Base-by-base conservation (phyloP, 2,329 filamentous ascomycete species). In the Fusarium penzigii region DNA sequence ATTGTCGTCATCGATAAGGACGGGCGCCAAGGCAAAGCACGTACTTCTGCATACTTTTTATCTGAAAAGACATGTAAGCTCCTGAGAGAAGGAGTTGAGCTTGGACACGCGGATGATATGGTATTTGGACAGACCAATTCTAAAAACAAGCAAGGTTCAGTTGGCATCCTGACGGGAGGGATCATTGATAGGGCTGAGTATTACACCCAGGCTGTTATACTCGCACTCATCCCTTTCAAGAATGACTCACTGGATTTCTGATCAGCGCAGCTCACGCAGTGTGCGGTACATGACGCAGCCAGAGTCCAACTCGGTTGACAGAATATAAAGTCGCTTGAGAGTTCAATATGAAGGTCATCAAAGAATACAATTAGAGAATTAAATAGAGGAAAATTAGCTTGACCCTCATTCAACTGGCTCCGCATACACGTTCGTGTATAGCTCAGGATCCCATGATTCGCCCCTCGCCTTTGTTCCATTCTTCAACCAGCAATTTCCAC, bases 161-260 rank as follows among this genome's bases (percentile, higher is more conserved):
- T 75, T 29, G 74, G 73, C 2, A 56, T 76, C 34, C 55, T 76
- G 58, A 76, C 73, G 3, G 71, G 64, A 1, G 69, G 71, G 39
- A 64, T 72, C 17, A 57, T 75, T 12, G 66, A 70, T 40, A 65
- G 73, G 42, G 62, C 66, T n/a, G 62, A 47, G 2, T 73, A 69
- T 44, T 76, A 76, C 51, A 64, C 64, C 1, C 70, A 74, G 46
- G 72, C 73, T 0, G 70, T 75, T 12, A 65, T 75, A 14, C 41
- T 75, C 44, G 74, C 74, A 3, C 44, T 75, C 51, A 74, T 76
- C 46, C 73, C 73, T 2, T 74, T 74, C 41, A 71, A 63, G 51
- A 76, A 75, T 46, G 32, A 47, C 7, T 60, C 49, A 2, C 49
- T 75, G 49, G 67, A 67, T 2, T 75, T 75, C 45, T 43, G 25